Base-by-base conservation (phyloP, 2,329 filamentous ascomycete species). In the Aspergillus tanneri region DNA sequence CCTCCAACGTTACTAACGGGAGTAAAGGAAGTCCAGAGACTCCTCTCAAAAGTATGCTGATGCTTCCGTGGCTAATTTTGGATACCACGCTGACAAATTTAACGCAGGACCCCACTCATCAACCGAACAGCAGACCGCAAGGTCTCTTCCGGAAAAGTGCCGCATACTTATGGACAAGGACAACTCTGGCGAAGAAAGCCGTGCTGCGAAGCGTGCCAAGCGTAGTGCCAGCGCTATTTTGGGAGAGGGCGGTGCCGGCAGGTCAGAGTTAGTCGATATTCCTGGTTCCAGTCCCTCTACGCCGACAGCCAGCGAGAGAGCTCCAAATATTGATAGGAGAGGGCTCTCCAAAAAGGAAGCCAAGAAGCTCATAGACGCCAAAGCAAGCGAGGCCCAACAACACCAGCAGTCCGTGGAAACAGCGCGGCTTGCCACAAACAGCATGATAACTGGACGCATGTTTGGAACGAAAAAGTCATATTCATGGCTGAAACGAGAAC, bases 291-390 rank as follows among this genome's bases (percentile, higher is more conserved):
- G 81, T 5, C 76, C 81, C 1, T 77, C 81, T 8, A 71, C 72
- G 2, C 71, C 72, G 1, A 34, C 5, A 7, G 55, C 70, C 3
- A 65, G 59, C 3, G 72, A 74, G n/a, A 62, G 66, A 34, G 82
- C 85, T 1, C 80, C 84, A 1, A 85, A 87, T 45, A 66, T 75
- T 1, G 78, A 82, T 28, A 73, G 74, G 56, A 92, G 90, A 67
- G 78, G 83, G 3, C 78, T 88, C 43, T 87, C 86, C 4, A 96
- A 96, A 77, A 96, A 96, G 72, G 90, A 96, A 67, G 78, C 86
- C 64, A 89, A 86, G 68, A 87, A 85, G 55, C 79, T 86, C 57
- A 81, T 84, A n/a, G 85, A 89, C 50, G 76, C 77, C 3, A 88
- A 87, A 59, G 81, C 85, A 18, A 87, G 84, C 0, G 89, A 95